These are phyloP conservation scores for Calcarisporium arbuscula DNA, from an alignment of 2,329 filamentous ascomycete genomes.

Conservation along the genomic window DNA sequence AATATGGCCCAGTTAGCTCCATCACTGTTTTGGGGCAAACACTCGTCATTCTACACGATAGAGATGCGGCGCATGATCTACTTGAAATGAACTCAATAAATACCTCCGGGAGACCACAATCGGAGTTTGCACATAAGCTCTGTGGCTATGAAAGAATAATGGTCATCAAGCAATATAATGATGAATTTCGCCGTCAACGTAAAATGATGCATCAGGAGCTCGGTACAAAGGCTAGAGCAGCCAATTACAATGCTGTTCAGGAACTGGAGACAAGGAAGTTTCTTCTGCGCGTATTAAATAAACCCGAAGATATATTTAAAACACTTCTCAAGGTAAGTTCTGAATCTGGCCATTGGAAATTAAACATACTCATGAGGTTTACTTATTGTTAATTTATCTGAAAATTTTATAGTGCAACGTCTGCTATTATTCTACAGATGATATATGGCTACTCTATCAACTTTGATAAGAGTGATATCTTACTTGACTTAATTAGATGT, in stretches of 20 bases:
- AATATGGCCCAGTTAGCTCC: conserved; percentile 19
- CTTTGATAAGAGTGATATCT: conserved; percentile 13
- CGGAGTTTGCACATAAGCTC: conserved; percentile 1
- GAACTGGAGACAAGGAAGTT: conserved; percentile 2
- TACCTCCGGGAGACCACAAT: conserved; percentile 10
- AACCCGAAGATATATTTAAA: neutral
- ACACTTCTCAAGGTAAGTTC: conserved; percentile 3
- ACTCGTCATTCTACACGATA: conserved; percentile 31
- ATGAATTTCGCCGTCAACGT: conserved; percentile 1
- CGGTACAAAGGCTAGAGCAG: neutral
- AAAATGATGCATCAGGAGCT: conserved; percentile 3
- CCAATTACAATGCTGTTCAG: neutral
- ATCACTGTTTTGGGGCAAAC: conserved; percentile 20
- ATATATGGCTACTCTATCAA: conserved; percentile 18
- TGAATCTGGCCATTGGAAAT: too few relatives aligned
- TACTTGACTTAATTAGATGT: conserved; percentile 15
- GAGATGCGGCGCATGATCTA: conserved; percentile 25
- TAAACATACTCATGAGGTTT: too few relatives aligned
- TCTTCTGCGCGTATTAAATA: neutral
- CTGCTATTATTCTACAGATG: conserved; percentile 12
- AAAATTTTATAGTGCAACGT: conserved; percentile 15
- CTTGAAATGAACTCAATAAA: conserved; percentile 25
- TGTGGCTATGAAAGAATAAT: neutral
- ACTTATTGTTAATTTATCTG: too few relatives aligned
- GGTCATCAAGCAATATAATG: neutral